Percentiles rank a stretch among this genome's conserved stretches.
Evolutionary conservation across 257 asterid genomes (phyloP).

Genomic region (Ilex aquifolium): DNA sequence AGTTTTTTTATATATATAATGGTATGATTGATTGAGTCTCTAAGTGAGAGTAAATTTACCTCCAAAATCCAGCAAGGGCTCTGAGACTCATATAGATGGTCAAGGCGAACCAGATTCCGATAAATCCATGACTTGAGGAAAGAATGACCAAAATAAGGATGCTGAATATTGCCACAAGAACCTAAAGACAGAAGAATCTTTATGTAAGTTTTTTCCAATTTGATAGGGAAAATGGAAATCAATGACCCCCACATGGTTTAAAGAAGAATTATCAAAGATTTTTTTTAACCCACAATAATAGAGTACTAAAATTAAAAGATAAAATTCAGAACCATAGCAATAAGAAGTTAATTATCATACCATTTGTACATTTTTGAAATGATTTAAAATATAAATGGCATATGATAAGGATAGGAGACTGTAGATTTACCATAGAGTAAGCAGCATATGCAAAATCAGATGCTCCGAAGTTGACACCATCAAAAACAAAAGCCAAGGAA

Average conservation of each 20-base stretch:
- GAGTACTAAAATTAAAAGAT: not conserved
- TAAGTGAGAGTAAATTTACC: slow-evolving; percentile 21
- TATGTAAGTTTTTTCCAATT: not conserved
- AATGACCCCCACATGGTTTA: too few relatives aligned
- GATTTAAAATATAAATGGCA: not conserved
- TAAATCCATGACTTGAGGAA: slow-evolving; percentile 37
- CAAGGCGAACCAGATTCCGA: slow-evolving; percentile 69
- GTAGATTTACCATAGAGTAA: too few relatives aligned
- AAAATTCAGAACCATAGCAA: slow-evolving; percentile 41
- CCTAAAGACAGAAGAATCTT: slow-evolving; percentile 28
- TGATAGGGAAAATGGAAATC: not conserved
- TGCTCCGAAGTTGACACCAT: too few relatives aligned
- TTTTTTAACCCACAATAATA: slow-evolving; percentile 21
- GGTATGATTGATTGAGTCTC: not conserved
- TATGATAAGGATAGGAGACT: too few relatives aligned
- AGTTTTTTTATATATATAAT: not conserved
- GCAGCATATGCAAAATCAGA: too few relatives aligned
- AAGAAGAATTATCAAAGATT: slow-evolving; percentile 6
- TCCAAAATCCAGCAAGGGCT: slow-evolving; percentile 66
- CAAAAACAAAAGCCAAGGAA: too few relatives aligned
- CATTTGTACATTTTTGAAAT: not conserved
- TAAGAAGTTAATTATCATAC: not conserved
- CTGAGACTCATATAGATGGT: slow-evolving; percentile 63
- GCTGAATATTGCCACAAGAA: slow-evolving; percentile 55
- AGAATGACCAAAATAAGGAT: slow-evolving; percentile 44